Evolutionary conservation across 352 stramenopile species (phyloP).

Genomic region (Phytophthora pluvialis): DNA sequence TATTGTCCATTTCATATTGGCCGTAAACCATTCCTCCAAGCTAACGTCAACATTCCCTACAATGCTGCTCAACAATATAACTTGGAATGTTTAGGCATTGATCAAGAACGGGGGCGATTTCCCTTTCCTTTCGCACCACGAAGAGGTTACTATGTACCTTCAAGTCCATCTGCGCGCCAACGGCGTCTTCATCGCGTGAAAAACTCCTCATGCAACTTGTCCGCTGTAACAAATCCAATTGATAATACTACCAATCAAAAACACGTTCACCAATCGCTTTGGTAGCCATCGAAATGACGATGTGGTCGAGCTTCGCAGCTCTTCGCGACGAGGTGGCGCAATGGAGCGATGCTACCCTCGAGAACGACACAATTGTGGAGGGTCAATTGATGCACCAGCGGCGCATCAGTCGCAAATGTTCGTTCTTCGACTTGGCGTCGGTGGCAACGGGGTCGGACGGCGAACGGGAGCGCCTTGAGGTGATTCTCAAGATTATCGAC

Average conservation of each 20-base stretch:
- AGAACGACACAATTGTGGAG: conserved; percentile 57
- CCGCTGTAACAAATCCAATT: conserved; percentile 19
- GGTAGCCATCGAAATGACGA: conserved; percentile 32
- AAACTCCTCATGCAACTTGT: conserved; percentile 1
- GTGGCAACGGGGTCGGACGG: conserved; percentile 16
- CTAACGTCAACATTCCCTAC: conserved; percentile 7
- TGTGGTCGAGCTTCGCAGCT: conserved; percentile 60
- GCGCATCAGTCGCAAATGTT: conserved; percentile 75
- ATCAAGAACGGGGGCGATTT: conserved; percentile 74
- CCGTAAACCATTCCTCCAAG: background rate
- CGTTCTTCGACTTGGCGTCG: conserved; percentile 76
- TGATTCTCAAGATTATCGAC: conserved; percentile 83
- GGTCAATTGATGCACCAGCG: conserved; percentile 80
- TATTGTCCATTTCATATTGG: conserved; percentile 12
- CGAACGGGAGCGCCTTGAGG: conserved; percentile 57
- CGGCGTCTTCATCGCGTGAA: conserved; percentile 51
- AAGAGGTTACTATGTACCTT: conserved; percentile 80
- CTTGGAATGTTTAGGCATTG: conserved; percentile 48
- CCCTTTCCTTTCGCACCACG: conserved; percentile 74
- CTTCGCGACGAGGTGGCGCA: conserved; percentile 46
- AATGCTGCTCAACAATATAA: background rate
- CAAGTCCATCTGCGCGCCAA: conserved; percentile 74
- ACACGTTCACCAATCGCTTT: background rate
- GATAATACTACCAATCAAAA: conserved; percentile 23
- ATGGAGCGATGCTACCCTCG: conserved; percentile 27